A percentile compares a stretch with the other conserved stretches of the same genome.
Conservation (phyloP, 306 rosid genomes). For the Vigna mungo region DNA sequence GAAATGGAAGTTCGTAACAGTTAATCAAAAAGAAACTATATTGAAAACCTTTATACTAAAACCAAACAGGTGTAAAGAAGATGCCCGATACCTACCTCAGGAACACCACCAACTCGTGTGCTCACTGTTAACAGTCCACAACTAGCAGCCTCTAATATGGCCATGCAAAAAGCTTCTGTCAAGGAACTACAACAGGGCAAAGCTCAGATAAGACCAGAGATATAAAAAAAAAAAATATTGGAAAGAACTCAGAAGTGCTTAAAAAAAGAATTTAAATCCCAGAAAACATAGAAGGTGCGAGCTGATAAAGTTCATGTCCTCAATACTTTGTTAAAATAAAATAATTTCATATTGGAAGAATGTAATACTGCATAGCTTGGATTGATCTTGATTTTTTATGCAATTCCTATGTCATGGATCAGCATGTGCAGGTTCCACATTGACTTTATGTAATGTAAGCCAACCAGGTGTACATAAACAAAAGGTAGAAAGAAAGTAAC, state of each 20-base stretch:
- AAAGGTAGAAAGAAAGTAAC: background rate
- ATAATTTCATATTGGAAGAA: conserved; percentile 11
- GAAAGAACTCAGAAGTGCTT: background rate
- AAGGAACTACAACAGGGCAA: conserved; percentile 61
- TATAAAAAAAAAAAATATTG: conserved; percentile 19
- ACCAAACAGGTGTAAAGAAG: conserved; percentile 27
- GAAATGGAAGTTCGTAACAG: conserved; percentile 4
- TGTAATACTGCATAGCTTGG: conserved; percentile 14
- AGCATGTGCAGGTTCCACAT: background rate
- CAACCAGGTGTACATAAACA: conserved; percentile 26
- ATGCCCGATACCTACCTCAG: conserved; percentile 62
- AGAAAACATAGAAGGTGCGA: conserved; percentile 20
- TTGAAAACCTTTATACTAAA: background rate
- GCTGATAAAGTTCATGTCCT: conserved; percentile 16
- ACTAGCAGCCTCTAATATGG: conserved; percentile 92
- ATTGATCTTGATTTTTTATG: conserved; percentile 15
- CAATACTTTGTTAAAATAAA: conserved; percentile 24
- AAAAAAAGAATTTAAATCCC: conserved; percentile 4
- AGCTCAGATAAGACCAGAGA: background rate
- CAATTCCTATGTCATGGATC: conserved; percentile 22
- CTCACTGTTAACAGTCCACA: conserved; percentile 92
- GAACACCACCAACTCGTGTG: conserved; percentile 90
- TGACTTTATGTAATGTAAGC: conserved; percentile 15
- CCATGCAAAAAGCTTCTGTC: conserved; percentile 93
- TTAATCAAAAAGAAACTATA: background rate